Base-by-base conservation (phyloP, 164 flowering plant genomes). In the Santalum album region DNA sequence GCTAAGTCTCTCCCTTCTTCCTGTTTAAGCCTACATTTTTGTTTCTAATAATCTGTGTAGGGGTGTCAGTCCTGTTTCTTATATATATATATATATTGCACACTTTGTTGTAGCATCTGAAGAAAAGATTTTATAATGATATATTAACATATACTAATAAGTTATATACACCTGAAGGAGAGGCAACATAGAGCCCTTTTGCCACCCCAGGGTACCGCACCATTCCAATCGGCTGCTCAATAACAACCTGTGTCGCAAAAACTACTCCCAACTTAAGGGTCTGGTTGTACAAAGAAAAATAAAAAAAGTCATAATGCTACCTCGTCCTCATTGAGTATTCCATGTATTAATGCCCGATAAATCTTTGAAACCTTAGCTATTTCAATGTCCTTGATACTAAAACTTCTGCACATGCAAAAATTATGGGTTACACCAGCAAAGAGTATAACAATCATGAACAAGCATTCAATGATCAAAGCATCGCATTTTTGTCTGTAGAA, bases 161-260 rank as follows among this genome's bases (percentile, higher is more conserved):
- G 17, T 42, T 18, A 1, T 6, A 44, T 23, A 23, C 60, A 92
- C 99, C 99, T 80, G 92, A 68, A 21, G 84, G 69, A 43, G 83
- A 77, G 66, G 99, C 92, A 60, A 87, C 87, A 76, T 83, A 90
- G 51, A 90, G 76, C 53, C 99, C 97, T 62, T 73, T 78, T 23
- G 99, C 92, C 26, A 94, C 95, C 44, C 95, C 97, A 67, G 87
- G 87, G 72, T 94, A 90, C 57, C 49, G 66, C 49, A 81, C 67
- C 51, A 59, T 48, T 63, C 96, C 96, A 61, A 94, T 87, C 54
- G 96, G 90, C 68, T 94, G 87, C 11, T 70, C 58, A 49, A 94
- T 68, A 43, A 75, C 63, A 62, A 89, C 74, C 97, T 89, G 60
- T 25, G 14, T 55, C n/a, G 65, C 39, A 58, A 16, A 60, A 55